Base-by-base conservation (phyloP, 108 stramenopile species). In the Nannochloropsis granulata region DNA sequence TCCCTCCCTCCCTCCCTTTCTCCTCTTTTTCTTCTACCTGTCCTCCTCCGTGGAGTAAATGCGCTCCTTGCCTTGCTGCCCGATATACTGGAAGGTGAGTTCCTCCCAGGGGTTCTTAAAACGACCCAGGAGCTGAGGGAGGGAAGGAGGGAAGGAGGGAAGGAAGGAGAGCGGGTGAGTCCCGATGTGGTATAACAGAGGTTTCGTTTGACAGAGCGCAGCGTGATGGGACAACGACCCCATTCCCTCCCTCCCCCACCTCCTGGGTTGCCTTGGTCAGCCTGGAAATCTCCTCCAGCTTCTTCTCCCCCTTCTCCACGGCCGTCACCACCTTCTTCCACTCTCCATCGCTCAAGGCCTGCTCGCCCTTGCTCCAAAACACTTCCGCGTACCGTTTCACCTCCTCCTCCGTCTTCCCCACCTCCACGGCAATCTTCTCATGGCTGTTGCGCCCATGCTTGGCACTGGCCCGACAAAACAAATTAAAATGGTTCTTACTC, bases 51-150 rank as follows among this genome's bases (percentile, higher is more conserved):
- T 71, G 56, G 56, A 71, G 56, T 71, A 71, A 71, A 71, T 71
- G 56, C 56, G 56, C 56, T 71, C 56, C 56, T 71, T 71, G 21
- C 56, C 56, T 11, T 71, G 56, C 56, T 71, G 56, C 56, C 56
- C 56, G 56, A 83, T 82, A 34, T 84, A 80, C 14, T 87, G 84
- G 85, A 91, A 91, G 23, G 89, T 86, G 0, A 91, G 85, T 44
- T 91, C 87, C 83, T 91, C 90, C 90, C 90, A 91, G 14, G 90
- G 89, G 79, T 91, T 88, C 23, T 44, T 56, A 79, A 90, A 91
- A 21, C 71, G 81, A 13, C 79, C 45, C n/a, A 91, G 83, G 24
- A 91, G 84, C 86, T 80, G 79, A 24, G 79, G n/a, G 79, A 80
- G n/a, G 2, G 24, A 25, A 9, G 24, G 24, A 24, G 23, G 24